Percentiles rank a stretch among this genome's conserved stretches.
Conservation (phyloP, 2,329 filamentous ascomycete genomes). For the Fusarium xylarioides region DNA sequence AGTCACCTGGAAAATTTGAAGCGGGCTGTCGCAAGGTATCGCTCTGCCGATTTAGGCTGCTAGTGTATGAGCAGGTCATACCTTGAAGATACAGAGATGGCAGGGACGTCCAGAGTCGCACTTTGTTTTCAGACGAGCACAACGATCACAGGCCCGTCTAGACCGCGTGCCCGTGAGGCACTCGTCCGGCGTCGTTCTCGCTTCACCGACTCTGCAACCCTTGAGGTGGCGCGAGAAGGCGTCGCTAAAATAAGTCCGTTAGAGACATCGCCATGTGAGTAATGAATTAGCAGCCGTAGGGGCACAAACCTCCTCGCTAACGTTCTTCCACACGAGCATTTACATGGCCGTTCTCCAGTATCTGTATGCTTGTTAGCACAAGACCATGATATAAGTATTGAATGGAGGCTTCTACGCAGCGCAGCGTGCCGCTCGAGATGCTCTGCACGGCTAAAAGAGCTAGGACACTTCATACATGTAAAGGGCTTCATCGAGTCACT, state of each 20-base stretch:
- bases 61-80: not conserved
- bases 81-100: not conserved
- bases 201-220: not conserved
- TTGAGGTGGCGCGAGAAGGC: not conserved
- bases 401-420: not conserved
- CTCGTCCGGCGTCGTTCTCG: not conserved
- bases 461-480: not conserved
- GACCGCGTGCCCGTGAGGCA: not conserved
- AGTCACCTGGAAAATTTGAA: too few relatives aligned
- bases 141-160: not conserved
- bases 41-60: not conserved
- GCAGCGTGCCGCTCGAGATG: not conserved
- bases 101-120: not conserved
- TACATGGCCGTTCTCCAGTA: not conserved
- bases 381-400: too few relatives aligned
- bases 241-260: not conserved
- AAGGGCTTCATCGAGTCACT: not conserved
- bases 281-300: not conserved
- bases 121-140: not conserved
- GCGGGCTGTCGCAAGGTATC: not conserved
- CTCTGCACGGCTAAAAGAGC: not conserved
- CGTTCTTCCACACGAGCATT: not conserved
- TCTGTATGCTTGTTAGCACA: not conserved
- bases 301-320: not conserved
- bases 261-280: accelerated